Conservation (phyloP, 176 grass and related monocot species). For the Aegilops bicornis region DNA sequence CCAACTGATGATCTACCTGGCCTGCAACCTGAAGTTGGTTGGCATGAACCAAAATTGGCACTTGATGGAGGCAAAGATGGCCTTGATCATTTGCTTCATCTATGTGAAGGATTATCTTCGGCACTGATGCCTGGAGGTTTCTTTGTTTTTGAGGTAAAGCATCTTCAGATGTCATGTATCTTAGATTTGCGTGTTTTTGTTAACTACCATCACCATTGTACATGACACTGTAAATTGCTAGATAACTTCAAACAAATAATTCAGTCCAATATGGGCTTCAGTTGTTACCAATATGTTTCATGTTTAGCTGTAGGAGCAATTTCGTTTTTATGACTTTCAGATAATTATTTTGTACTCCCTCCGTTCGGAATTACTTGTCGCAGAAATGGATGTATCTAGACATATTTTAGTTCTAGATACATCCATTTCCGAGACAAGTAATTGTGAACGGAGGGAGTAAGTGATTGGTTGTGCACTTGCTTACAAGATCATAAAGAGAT, state of each 20-base stretch:
- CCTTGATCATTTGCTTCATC: slow-evolving; percentile 75
- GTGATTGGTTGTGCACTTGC: not conserved
- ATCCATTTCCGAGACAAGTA: too few relatives aligned
- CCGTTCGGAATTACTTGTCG: too few relatives aligned
- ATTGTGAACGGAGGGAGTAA: too few relatives aligned
- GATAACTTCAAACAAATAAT: not conserved
- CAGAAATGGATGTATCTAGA: too few relatives aligned
- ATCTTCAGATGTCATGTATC: not conserved
- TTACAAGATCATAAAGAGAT: not conserved
- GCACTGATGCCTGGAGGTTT: slow-evolving; percentile 77
- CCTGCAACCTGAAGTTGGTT: slow-evolving; percentile 90
- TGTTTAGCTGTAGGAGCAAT: not conserved
- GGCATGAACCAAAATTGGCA: slow-evolving; percentile 80
- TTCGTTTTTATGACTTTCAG: not conserved
- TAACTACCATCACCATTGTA: not conserved
- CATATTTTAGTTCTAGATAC: too few relatives aligned
- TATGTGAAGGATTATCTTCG: slow-evolving; percentile 68
- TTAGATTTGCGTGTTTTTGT: not conserved
- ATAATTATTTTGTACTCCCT: slow-evolving; percentile 6
- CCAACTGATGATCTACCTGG: slow-evolving; percentile 70
- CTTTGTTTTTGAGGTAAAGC: slow-evolving; percentile 89
- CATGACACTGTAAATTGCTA: not conserved
- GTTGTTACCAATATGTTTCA: not conserved
- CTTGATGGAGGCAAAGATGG: slow-evolving; percentile 82
- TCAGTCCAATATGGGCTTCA: not conserved